These are phyloP conservation scores for Aspergillus sojae DNA, from an alignment of 2,329 filamentous ascomycete species.

Conservation along the genomic window DNA sequence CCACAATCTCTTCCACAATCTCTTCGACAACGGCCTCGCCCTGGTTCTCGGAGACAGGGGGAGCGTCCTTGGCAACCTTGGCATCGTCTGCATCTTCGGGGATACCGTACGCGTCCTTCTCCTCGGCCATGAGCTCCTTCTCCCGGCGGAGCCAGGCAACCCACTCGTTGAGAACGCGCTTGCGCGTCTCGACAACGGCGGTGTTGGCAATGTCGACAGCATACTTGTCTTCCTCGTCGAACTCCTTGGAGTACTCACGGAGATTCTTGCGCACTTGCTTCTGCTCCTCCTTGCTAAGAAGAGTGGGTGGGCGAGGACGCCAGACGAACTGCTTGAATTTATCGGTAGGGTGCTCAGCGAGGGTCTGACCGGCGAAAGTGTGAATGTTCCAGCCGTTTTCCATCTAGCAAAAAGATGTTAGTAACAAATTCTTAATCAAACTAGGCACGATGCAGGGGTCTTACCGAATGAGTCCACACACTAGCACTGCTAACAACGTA, in stretches of 20 bases:
- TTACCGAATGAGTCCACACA: conserved; percentile 92
- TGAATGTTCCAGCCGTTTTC: conserved; percentile 99
- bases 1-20: conserved; percentile 80
- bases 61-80: conserved; percentile 53
- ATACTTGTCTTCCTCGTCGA: conserved; percentile 93
- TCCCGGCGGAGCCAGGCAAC: conserved; percentile 76
- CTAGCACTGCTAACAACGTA: conserved; percentile 93
- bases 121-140: conserved; percentile 71
- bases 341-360: conserved; percentile 89
- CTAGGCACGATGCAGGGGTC: conserved; percentile 36
- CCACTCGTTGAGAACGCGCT: conserved; percentile 86
- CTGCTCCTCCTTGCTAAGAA: conserved; percentile 95
- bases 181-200: conserved; percentile 86
- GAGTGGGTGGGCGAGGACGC: conserved; percentile 87
- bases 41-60: conserved; percentile 63
- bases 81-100: conserved; percentile 66
- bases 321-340: conserved; percentile 98
- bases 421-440: neutral
- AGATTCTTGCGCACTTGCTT: conserved; percentile 98
- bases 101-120: conserved; percentile 69
- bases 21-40: conserved; percentile 82
- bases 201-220: conserved; percentile 92
- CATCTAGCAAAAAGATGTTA: conserved; percentile 64
- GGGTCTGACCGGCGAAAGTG: conserved; percentile 87
- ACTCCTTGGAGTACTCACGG: conserved; percentile 90